Evolutionary conservation across 371 early-diverging fungal species (phyloP), one percentile per base, ranked within the genome.

Genomic region (Mortierella polycephala): DNA sequence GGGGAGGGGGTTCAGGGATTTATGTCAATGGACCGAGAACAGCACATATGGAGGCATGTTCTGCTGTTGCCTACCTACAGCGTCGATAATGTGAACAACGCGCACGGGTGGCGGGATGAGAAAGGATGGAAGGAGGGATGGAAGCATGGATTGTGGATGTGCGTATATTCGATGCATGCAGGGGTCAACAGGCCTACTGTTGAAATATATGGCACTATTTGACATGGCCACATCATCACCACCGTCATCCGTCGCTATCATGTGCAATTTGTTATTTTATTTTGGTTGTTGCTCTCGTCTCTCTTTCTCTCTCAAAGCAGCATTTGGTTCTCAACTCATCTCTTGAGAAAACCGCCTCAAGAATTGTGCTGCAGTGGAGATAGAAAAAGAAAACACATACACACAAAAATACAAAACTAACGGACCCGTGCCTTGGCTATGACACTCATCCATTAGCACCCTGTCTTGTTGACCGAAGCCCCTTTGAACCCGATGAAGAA

Each of bases 401-500:
- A n/a, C n/a, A n/a, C 30, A 30, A 18, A 37, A 20, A 52, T 23
- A 37, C 50, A 54, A 53, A 63, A 23, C 56, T 30, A 37, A 44
- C 55, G 16, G 53, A 30, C 39, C 37, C 21, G 30, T 51, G 20
- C 47, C 13, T 50, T n/a, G 12, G 0, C 12, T 47, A 13, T 46
- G 23, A 23, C 21, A 96, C 42, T 30, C 0, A 42, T 42, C 44
- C 39, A 97, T 85, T 98, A 99, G 88, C 99, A 99, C 88, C 99
- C 99, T 62, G 98, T 99, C 63, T 88, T 99, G 68, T 91, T 98
- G 75, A 99, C 99, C 63, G 99, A 99, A 87, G 99, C 99, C 55
- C 99, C 99, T 45, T 91, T 99, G 76, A 99, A 99, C 95, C 99
- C 99, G 83, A 99, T 99, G 93, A 92, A 91, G 84, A 99, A 99